A percentile compares a stretch with the other conserved stretches of the same genome.
Evolutionary conservation across 2,329 filamentous ascomycete genomes (phyloP).

Genomic region (Thielaviopsis punctulata): DNA sequence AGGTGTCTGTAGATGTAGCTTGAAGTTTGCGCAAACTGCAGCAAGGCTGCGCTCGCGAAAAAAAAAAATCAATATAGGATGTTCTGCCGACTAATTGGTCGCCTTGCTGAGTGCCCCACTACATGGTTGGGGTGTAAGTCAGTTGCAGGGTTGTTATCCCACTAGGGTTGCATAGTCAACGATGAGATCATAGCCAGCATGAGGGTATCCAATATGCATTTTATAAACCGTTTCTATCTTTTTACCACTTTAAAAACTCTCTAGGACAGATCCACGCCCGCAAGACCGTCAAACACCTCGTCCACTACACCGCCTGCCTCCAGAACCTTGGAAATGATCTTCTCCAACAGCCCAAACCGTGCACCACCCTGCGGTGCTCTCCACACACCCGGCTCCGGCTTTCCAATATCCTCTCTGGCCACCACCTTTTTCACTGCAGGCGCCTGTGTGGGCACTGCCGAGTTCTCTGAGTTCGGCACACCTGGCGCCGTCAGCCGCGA

Average conservation of each 20-base stretch:
- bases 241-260: not conserved
- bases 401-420: slow-evolving; percentile 19
- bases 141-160: not conserved
- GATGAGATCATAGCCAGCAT: not conserved
- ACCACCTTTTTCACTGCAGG: slow-evolving; percentile 23
- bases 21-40: not conserved
- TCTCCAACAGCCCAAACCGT: slow-evolving; percentile 52
- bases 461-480: slow-evolving; percentile 46
- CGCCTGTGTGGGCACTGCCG: slow-evolving; percentile 28
- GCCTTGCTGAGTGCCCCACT: not conserved
- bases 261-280: slow-evolving; percentile 52
- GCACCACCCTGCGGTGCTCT: slow-evolving; percentile 69
- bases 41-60: not conserved
- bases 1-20: not conserved
- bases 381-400: slow-evolving; percentile 57
- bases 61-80: not conserved
- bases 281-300: slow-evolving; percentile 69
- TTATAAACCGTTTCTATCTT: not conserved
- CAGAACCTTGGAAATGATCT: slow-evolving; percentile 61
- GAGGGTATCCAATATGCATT: slow-evolving; percentile 1
- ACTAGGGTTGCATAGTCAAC: not conserved
- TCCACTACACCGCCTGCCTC: slow-evolving; percentile 60
- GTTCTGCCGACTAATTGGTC: not conserved
- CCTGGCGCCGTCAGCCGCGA: slow-evolving; percentile 56
- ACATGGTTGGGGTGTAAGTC: not conserved